A percentile compares a stretch with the other conserved stretches of the same genome.
phyloP scores from a whole-genome alignment of 1,284 basidiomycete species.

The Singerocomus rubriflavus region DNA sequence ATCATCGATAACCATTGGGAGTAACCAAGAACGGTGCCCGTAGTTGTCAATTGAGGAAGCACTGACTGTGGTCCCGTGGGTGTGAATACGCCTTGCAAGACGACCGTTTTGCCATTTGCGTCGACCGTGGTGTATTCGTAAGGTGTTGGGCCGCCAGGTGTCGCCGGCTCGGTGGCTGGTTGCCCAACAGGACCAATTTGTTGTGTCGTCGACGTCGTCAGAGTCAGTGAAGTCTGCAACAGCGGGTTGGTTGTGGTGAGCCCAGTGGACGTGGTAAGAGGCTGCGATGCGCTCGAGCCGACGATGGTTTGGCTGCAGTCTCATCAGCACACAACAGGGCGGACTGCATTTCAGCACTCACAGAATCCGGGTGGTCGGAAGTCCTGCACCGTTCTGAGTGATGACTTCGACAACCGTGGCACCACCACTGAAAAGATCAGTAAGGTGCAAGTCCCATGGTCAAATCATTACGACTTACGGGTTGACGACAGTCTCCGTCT shows the following conservation, averaged over 20 bases:
- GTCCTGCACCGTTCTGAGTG: conserved; percentile 42
- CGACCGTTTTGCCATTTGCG: conserved; percentile 48
- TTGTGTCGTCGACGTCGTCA: conserved; percentile 24
- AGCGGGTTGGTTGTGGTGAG: conserved; percentile 22
- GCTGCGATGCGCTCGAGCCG: conserved; percentile 24
- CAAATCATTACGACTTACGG: conserved; percentile 34
- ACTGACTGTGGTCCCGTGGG: conserved; percentile 49
- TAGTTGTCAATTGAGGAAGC: conserved; percentile 34
- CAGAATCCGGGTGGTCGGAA: conserved; percentile 46
- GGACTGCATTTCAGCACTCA: conserved; percentile 26
- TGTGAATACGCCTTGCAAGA: conserved; percentile 50
- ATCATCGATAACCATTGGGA: conserved; percentile 49
- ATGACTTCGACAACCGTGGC: conserved; percentile 52
- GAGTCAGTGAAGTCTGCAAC: conserved; percentile 9
- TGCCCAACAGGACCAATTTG: conserved; percentile 57
- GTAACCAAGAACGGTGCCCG: conserved; percentile 54
- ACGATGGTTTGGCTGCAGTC: conserved; percentile 25
- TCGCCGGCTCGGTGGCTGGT: conserved; percentile 42
- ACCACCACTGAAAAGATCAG: conserved; percentile 42
- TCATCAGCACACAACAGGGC: conserved; percentile 7
- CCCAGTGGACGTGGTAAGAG: conserved; percentile 21
- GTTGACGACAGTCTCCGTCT: conserved; percentile 46
- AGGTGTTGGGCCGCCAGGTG: conserved; percentile 47
- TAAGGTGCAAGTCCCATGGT: not conserved
- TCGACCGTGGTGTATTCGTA: conserved; percentile 62